A percentile compares a stretch with the other conserved stretches of the same genome.
Conservation (phyloP, 306 rosid genomes). For the Dryas octopetala region DNA sequence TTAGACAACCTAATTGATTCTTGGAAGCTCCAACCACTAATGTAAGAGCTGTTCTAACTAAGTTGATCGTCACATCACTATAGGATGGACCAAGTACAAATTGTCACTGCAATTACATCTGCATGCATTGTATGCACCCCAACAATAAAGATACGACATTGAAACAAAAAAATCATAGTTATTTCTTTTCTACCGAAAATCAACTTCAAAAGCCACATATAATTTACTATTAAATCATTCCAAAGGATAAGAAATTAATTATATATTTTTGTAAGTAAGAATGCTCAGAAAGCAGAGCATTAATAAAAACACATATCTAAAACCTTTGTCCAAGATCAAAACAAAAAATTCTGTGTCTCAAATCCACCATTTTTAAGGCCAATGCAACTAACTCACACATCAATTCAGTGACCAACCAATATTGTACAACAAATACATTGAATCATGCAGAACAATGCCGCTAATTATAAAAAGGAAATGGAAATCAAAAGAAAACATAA, state of each 20-base stretch:
- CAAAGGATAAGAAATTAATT: background rate
- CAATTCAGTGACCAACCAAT: slow-evolving; percentile 1
- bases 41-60: background rate
- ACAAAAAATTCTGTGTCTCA: background rate
- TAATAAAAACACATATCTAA: background rate
- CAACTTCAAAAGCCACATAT: background rate
- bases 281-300: no score
- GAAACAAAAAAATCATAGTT: background rate
- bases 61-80: background rate
- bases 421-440: background rate
- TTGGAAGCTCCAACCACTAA: background rate
- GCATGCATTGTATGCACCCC: background rate
- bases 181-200: background rate
- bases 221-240: background rate
- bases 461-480: slow-evolving; percentile 4
- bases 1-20: background rate
- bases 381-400: background rate
- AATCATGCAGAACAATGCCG: background rate
- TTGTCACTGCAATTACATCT: background rate
- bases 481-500: slow-evolving; percentile 2
- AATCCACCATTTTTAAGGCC: background rate
- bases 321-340: background rate
- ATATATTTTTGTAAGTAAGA: no score
- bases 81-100: background rate
- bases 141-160: no score